Base-by-base conservation (phyloP, 257 asterid genomes). In the Petrea volubilis region DNA sequence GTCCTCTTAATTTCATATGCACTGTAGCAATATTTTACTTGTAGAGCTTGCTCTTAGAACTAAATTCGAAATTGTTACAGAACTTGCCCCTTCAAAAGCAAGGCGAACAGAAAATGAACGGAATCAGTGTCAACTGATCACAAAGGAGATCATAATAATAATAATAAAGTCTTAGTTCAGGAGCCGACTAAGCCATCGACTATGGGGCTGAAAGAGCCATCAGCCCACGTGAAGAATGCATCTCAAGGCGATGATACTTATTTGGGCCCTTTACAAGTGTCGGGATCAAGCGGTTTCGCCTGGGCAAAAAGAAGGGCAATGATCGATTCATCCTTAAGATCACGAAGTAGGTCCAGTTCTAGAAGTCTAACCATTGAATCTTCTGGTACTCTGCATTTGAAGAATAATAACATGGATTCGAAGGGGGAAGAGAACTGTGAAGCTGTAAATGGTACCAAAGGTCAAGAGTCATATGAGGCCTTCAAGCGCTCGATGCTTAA, bases 231-330 rank as follows among this genome's bases (percentile, higher is more conserved):
- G 67, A 92, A 87, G 82, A 83, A 87, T 68, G 85, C 96, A 11
- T 92, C 98, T 49, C 96, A 92, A 80, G 99, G 96, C 0, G 98
- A 92, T 12, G 90, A 90, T 36, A 85, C 83, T 23, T 88, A 70
- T 76, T 77, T 90, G 0, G 97, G 98, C 13, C 97, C 97, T 52
- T 72, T 92, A 66, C 98, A 92, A 72, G 94, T 90, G 29, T 80
- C 97, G 7, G 98, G 94, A 62, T 92, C 98, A 12, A 95, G 97
- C 61, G 98, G 97, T 31, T 95, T 95, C 69, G 96, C 99, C 7
- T 92, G 98, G 99, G 99, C 96, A 0, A 90, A 78, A 79, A 81
- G 90, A 69, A 81, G 88, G 67, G 10, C 9, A 12, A 67, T 71
- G 69, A 85, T 81, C 7, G 96, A 88, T 51, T 74, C 95, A 10